Evolutionary conservation across 495 filamentous ascomycete species (phyloP).

Genomic region (Corynascus novoguineensis): DNA sequence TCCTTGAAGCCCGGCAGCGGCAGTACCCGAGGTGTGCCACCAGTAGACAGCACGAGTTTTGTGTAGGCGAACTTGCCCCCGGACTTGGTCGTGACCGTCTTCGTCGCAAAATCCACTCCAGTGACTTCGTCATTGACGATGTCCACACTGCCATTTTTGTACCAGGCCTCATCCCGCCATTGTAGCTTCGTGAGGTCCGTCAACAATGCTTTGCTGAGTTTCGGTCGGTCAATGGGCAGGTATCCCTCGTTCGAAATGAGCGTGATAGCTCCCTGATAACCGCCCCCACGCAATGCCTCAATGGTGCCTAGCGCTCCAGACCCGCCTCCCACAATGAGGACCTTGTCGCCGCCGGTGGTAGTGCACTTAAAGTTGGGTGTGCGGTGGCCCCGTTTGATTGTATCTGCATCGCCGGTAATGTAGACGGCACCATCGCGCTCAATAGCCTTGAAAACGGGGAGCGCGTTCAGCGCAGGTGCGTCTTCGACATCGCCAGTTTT

Average conservation of each 20-base stretch:
- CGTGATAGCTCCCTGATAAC: slow-evolving; percentile 76
- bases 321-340: slow-evolving; percentile 87
- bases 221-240: slow-evolving; percentile 84
- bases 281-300: slow-evolving; percentile 73
- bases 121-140: slow-evolving; percentile 68
- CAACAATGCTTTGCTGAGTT: slow-evolving; percentile 90
- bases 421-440: slow-evolving; percentile 80
- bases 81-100: slow-evolving; percentile 64
- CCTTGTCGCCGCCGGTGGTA: slow-evolving; percentile 53
- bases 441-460: slow-evolving; percentile 71
- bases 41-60: slow-evolving; percentile 85
- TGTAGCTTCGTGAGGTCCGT: slow-evolving; percentile 74
- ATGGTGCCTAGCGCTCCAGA: slow-evolving; percentile 73
- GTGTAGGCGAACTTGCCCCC: slow-evolving; percentile 69
- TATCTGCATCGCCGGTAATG: slow-evolving; percentile 70
- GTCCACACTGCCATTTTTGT: slow-evolving; percentile 66
- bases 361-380: slow-evolving; percentile 67
- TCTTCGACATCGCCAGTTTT: slow-evolving; percentile 91
- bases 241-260: slow-evolving; percentile 80
- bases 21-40: slow-evolving; percentile 70
- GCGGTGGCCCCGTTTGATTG: slow-evolving; percentile 71
- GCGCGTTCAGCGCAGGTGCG: slow-evolving; percentile 77
- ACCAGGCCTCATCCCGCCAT: slow-evolving; percentile 70
- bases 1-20: slow-evolving; percentile 82
- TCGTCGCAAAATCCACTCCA: slow-evolving; percentile 65